phyloP scores from a whole-genome alignment of 2,329 filamentous ascomycete genomes.

The Sclerotinia sclerotiorum region DNA sequence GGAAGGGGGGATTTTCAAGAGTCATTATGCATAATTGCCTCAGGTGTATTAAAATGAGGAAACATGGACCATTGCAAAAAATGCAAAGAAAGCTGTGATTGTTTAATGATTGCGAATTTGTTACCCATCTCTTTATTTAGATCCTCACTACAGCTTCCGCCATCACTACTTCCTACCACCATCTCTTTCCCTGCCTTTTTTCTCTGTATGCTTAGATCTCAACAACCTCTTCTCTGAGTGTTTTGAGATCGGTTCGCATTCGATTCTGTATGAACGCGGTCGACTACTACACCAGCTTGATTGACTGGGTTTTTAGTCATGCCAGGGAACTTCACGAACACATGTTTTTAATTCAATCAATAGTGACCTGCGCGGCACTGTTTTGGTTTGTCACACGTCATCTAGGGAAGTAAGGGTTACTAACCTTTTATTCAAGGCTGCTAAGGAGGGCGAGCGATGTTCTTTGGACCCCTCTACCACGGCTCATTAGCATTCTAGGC shows the following conservation, averaged over 20 bases:
- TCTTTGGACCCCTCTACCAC: constrained; percentile 84
- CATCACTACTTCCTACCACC: not conserved
- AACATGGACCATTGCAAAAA: constrained; percentile 15
- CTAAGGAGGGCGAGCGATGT: constrained; percentile 84
- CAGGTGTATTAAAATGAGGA: not conserved
- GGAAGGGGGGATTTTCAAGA: not conserved
- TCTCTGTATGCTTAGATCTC: constrained; percentile 1
- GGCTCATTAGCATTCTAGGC: constrained; percentile 86
- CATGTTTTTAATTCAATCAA: constrained; percentile 41
- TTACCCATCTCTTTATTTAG: not conserved
- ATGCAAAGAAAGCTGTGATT: constrained; percentile 4
- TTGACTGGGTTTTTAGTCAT: constrained; percentile 40
- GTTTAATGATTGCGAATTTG: constrained; percentile 7
- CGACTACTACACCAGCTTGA: constrained; percentile 37
- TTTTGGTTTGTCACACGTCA: constrained; percentile 34
- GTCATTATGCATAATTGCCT: constrained; percentile 18
- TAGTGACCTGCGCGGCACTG: constrained; percentile 39
- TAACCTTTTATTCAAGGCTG: constrained; percentile 57
- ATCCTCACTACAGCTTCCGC: not conserved
- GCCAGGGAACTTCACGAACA: constrained; percentile 35
- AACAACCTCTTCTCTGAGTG: constrained; percentile 23
- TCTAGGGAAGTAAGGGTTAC: not conserved
- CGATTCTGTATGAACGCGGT: constrained; percentile 40
- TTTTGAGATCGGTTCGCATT: constrained; percentile 23
- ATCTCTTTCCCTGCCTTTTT: not conserved